Evolutionary conservation across 2,329 filamentous ascomycete genomes (phyloP), one percentile per base, ranked within the genome.

Genomic region (Verticillium zaregamsianum): DNA sequence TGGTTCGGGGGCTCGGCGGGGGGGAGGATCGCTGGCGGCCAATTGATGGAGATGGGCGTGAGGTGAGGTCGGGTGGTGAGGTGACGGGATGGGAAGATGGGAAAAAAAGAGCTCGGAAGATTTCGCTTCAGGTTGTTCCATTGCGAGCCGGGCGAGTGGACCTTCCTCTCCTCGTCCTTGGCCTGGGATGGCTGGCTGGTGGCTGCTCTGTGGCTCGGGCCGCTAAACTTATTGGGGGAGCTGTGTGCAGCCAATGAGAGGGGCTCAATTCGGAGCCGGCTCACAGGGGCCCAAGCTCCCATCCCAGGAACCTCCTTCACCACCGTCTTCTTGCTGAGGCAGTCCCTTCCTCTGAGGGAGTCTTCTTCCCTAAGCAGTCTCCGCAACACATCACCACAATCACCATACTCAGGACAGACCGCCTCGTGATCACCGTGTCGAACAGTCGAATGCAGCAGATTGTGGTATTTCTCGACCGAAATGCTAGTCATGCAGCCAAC

Each of bases 91-190:
- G 33, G 17, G 45, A 52, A 20, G 45, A 58, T 49, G 74, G 74
- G 72, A 71, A 77, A 78, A 80, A 79, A 80, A 80, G 77, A 67
- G 70, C 77, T 81, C 78, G 79, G 77, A 73, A 76, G 73, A 76
- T 77, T 68, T 78, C 75, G 76, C 74, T 71, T 52, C 45, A 72
- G 45, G 71, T 71, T 61, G 61, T 61, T 57, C 63, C 63, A 62
- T 64, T 64, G 63, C 63, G 63, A 65, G 59, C 63, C 63, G 62
- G 63, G 58, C 55, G 31, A 58, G 28, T 63, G 63, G 63, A n/a
- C 63, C 61, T 59, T 61, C 20, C 20, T 3, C 39, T 20, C 39
- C 39, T 45, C 15, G 17, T n/a, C n/a, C 17, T 45, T 20, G 17
- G 39, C 9, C 39, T 45, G 17, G 39, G 11, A 20, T 52, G 45